A percentile compares a stretch with the other conserved stretches of the same genome.
Conservation (phyloP, 2,329 filamentous ascomycete genomes). For the Ambrosiella beaveri region DNA sequence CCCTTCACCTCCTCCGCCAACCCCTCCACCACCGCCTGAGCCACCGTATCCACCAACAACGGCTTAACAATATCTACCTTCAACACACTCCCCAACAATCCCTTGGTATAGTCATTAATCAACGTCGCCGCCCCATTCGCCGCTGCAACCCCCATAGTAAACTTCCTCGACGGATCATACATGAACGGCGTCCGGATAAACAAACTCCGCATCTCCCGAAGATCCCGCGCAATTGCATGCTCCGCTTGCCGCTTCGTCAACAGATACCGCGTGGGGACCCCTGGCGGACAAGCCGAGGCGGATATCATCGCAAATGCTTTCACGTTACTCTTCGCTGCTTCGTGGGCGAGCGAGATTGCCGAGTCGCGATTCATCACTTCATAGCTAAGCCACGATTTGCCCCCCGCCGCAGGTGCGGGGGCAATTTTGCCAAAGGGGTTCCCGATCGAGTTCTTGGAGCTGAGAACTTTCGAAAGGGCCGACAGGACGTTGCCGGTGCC, state of each 20-base stretch:
- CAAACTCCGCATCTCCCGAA: slow-evolving; percentile 58
- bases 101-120: slow-evolving; percentile 62
- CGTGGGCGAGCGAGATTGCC: slow-evolving; percentile 67
- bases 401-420: background rate
- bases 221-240: slow-evolving; percentile 50
- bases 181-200: slow-evolving; percentile 79
- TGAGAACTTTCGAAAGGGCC: slow-evolving; percentile 63
- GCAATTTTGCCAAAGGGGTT: slow-evolving; percentile 41
- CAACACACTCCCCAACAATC: slow-evolving; percentile 57
- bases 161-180: slow-evolving; percentile 64
- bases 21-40: slow-evolving; percentile 77
- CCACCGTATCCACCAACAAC: slow-evolving; percentile 70
- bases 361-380: slow-evolving; percentile 92
- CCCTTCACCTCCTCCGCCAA: slow-evolving; percentile 58
- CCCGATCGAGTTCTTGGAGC: slow-evolving; percentile 33
- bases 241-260: slow-evolving; percentile 86
- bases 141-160: slow-evolving; percentile 74
- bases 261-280: slow-evolving; percentile 74
- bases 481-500: slow-evolving; percentile 68
- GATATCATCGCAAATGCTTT: slow-evolving; percentile 73
- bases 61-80: slow-evolving; percentile 63
- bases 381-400: slow-evolving; percentile 31
- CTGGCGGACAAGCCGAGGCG: slow-evolving; percentile 67
- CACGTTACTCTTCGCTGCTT: slow-evolving; percentile 47
- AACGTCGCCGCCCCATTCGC: slow-evolving; percentile 56